phyloP scores from a whole-genome alignment of 371 early-diverging fungal species.

The Mucor racemosus region DNA sequence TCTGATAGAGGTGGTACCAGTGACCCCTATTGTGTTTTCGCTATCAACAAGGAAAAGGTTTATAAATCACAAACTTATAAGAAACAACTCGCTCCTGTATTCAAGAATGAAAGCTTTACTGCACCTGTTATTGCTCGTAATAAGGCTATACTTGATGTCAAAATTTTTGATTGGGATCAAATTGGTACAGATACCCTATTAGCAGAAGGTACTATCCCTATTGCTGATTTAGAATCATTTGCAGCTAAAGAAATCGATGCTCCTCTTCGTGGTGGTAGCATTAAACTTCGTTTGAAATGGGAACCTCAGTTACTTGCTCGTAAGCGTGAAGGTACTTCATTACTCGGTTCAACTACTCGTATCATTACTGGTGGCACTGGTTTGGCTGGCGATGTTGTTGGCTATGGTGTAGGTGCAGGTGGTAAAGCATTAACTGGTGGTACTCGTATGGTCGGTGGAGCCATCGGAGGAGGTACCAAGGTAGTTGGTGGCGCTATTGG shows the following conservation, averaged over 20 bases:
- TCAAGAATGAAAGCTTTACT: slow-evolving; percentile 68
- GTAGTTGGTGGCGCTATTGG: slow-evolving; percentile 41
- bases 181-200: slow-evolving; percentile 58
- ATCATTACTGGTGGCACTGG: slow-evolving; percentile 23
- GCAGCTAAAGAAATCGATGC: slow-evolving; percentile 19
- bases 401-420: slow-evolving; percentile 32
- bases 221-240: slow-evolving; percentile 30
- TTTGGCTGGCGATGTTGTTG: slow-evolving; percentile 26
- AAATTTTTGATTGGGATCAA: slow-evolving; percentile 81
- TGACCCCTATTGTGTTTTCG: slow-evolving; percentile 78
- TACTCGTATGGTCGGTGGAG: slow-evolving; percentile 32
- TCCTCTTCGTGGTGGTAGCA: slow-evolving; percentile 19
- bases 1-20: slow-evolving; percentile 61
- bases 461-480: slow-evolving; percentile 23
- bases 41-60: slow-evolving; percentile 72
- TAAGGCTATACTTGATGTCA: slow-evolving; percentile 54
- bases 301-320: slow-evolving; percentile 38
- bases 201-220: slow-evolving; percentile 33
- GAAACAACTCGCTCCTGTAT: slow-evolving; percentile 78
- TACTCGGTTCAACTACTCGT: slow-evolving; percentile 28
- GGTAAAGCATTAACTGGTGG: slow-evolving; percentile 32
- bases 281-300: slow-evolving; percentile 34
- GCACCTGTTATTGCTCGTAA: slow-evolving; percentile 58
- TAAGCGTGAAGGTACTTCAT: slow-evolving; percentile 29
- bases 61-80: slow-evolving; percentile 76